phyloP scores from a whole-genome alignment of 208 protist species.

The Crithidia fasciculata region DNA sequence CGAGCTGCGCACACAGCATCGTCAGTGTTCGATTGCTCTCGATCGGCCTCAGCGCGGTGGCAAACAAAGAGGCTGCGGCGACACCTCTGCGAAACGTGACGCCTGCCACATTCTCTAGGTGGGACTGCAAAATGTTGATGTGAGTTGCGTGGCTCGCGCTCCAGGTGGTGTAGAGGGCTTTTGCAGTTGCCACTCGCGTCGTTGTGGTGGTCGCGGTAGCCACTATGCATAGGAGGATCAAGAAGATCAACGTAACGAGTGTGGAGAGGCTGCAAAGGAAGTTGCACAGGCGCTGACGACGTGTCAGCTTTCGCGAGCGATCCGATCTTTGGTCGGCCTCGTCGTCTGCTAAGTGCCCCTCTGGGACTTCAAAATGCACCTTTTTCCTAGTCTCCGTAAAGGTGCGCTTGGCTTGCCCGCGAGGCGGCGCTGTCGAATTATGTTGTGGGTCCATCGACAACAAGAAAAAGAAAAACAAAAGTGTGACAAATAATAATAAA shows the following conservation, averaged over 20 bases:
- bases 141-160: not conserved
- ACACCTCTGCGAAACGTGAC: not conserved
- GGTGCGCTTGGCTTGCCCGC: no score
- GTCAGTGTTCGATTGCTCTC: conserved; percentile 8
- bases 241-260: not conserved
- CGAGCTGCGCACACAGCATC: conserved; percentile 7
- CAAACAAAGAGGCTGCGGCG: not conserved
- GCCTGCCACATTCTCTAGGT: not conserved
- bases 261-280: not conserved
- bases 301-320: not conserved
- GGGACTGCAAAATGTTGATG: not conserved
- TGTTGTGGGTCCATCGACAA: no score
- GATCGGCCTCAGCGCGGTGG: not conserved
- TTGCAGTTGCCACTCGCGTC: not conserved
- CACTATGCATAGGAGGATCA: not conserved
- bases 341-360: no score
- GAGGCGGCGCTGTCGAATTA: no score
- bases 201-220: not conserved
- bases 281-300: not conserved
- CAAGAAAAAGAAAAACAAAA: not conserved
- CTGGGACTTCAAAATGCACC: no score
- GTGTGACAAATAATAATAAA: not conserved
- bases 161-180: conserved; percentile 1
- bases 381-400: no score
- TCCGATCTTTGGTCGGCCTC: no score